Conservation (phyloP, 225 moss, liverwort and hornwort genomes). For the Physcomitrellopsis africana region DNA sequence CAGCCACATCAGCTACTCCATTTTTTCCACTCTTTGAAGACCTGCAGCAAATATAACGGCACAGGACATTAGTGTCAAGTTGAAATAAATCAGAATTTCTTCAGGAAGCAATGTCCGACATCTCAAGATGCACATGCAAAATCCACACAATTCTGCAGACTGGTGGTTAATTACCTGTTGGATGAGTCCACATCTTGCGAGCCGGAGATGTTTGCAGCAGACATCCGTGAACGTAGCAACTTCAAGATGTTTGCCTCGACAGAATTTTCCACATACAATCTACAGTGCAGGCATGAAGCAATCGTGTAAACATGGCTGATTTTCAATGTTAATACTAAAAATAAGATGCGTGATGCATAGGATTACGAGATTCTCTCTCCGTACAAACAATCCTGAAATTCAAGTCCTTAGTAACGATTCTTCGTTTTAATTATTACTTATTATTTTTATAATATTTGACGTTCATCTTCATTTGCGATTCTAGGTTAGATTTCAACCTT, state of each 20-base stretch:
- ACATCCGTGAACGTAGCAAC: conserved; percentile 82
- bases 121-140: conserved; percentile 21
- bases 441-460: neutral
- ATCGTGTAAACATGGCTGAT: conserved; percentile 10
- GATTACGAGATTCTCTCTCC: neutral
- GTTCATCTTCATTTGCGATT: conserved; percentile 14
- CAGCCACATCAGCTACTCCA: conserved; percentile 87
- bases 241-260: conserved; percentile 98
- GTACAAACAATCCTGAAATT: no score
- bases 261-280: conserved; percentile 92
- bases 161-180: conserved; percentile 55
- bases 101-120: conserved; percentile 12
- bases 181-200: conserved; percentile 75
- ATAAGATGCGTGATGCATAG: neutral
- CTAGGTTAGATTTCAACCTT: conserved; percentile 54
- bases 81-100: neutral
- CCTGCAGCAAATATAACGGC: conserved; percentile 43
- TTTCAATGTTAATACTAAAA: neutral
- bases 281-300: conserved; percentile 36
- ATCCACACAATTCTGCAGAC: conserved; percentile 11
- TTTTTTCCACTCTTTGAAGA: conserved; percentile 72
- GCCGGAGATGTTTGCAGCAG: conserved; percentile 54
- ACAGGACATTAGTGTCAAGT: conserved; percentile 18
- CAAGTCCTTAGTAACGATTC: no score
- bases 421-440: neutral